Evolutionary conservation across 805 yeast species (phyloP).

Genomic region (Candida dajiaensis): DNA sequence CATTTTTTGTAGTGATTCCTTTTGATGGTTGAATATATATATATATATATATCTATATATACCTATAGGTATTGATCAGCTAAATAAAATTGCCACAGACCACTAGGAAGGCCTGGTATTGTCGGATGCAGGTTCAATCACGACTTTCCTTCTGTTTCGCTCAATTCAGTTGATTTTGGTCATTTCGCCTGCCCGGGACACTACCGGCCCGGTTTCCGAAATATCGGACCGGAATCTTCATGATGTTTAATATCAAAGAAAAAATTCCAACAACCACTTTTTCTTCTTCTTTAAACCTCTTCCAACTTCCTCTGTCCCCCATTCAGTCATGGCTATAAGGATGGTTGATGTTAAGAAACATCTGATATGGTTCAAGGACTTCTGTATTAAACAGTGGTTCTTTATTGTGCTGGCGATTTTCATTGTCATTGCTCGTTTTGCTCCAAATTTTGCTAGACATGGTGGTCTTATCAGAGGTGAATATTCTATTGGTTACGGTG

Average conservation of each 20-base stretch:
- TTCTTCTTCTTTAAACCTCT: too few relatives aligned
- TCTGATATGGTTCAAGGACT: constrained; percentile 9
- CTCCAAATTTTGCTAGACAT: constrained; percentile 77
- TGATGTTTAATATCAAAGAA: background rate
- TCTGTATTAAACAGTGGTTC: constrained; percentile 58
- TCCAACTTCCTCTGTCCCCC: background rate
- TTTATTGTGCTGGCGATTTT: constrained; percentile 65
- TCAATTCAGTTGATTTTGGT: background rate
- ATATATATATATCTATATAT: too few relatives aligned
- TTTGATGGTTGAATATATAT: too few relatives aligned
- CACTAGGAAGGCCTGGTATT: too few relatives aligned
- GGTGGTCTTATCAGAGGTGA: constrained; percentile 74
- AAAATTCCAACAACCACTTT: background rate
- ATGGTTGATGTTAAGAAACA: background rate
- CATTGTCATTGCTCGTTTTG: constrained; percentile 68
- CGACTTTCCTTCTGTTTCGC: background rate
- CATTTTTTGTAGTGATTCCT: too few relatives aligned
- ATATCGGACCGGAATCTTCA: background rate
- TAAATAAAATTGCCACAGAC: too few relatives aligned
- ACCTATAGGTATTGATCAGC: too few relatives aligned
- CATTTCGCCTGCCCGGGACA: background rate
- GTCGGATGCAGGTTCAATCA: too few relatives aligned
- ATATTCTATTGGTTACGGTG: constrained; percentile 77
- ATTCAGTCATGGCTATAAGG: background rate
- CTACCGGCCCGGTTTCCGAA: background rate